Evolutionary conservation across 2,329 filamentous ascomycete genomes (phyloP), one percentile per base, ranked within the genome.

Genomic region (Colletotrichum sp.): DNA sequence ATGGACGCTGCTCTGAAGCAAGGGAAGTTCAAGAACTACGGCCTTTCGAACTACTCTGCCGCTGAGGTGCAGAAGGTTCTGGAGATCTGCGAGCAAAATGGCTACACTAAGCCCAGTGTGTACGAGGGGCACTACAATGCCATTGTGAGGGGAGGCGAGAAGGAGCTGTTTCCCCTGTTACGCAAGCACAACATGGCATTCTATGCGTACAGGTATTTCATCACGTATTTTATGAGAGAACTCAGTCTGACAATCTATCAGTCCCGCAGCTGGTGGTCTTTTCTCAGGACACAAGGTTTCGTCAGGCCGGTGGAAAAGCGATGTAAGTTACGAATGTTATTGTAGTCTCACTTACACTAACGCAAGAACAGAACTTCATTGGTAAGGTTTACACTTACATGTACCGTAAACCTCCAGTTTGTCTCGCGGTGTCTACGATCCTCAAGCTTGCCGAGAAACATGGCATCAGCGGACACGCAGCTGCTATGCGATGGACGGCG

Each of bases 21-120:
- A 52, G 43, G 43, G n/a, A 52, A 52, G 43, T 52, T 52, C n/a
- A 52, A 22, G n/a, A 52, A 52, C 43, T 52, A 52, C 43, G 43
- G 43, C 10, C 43, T 52, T 3, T 52, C 43, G 12, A 52, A 52
- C 12, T 22, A 52, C 43, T 52, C 43, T 22, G 43, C 43, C 6
- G 43, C 43, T 4, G 43, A 52, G 43, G 43, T 52, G 43, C 43
- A 52, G 43, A 52, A 22, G 10, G 43, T 22, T 52, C 43, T 52
- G n/a, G 43, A 52, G 10, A 52, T 52, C n/a, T 52, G 43, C 3
- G 43, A 52, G n/a, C 43, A 52, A 52, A 52, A 52, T 8, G 43
- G 43, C 3, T 52, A 22, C 18, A 52, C 43, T 0, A 52, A 52
- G 43, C 43, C 43, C 10, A 52, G 43, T 13, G 43, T 52, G n/a